Conservation (phyloP, 768 basidiomycete genomes). For the Boletus fagicola region DNA sequence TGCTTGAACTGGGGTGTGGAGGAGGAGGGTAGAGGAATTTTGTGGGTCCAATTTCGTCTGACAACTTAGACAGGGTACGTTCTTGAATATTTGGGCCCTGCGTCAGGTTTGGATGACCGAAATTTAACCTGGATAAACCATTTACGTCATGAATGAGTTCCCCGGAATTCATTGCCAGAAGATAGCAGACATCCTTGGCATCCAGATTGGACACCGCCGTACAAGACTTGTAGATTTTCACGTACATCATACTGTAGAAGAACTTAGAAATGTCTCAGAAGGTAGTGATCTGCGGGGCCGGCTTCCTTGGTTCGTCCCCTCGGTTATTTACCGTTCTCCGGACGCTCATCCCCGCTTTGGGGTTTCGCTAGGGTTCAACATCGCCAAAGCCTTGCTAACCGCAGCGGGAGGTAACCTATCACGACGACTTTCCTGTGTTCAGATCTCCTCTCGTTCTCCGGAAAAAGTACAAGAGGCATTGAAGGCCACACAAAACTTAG, state of each 20-base stretch:
- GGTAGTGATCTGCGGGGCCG: conserved; percentile 53
- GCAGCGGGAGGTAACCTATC: conserved; percentile 22
- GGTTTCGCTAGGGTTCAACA: conserved; percentile 50
- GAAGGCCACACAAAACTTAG: conserved; percentile 28
- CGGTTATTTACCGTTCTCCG: conserved; percentile 1
- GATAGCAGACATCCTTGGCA: not conserved
- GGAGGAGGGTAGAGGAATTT: not conserved
- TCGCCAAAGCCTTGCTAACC: conserved; percentile 51
- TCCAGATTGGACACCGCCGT: not conserved
- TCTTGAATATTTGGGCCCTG: not conserved
- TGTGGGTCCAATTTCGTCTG: not conserved
- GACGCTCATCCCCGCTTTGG: not conserved
- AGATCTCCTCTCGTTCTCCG: conserved; percentile 62
- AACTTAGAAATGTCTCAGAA: conserved; percentile 32
- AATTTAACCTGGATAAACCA: not conserved
- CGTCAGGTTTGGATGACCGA: not conserved
- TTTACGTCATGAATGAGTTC: conserved; percentile 13
- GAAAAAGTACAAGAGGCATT: conserved; percentile 38
- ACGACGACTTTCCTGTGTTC: conserved; percentile 34
- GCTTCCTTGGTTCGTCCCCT: conserved; percentile 55
- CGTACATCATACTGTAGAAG: not conserved
- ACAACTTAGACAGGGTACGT: not conserved
- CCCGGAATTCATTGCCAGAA: not conserved
- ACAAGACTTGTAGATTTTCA: not conserved
- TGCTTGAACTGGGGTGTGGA: not conserved